A percentile compares a stretch with the other conserved stretches of the same genome.
phyloP scores from a whole-genome alignment of 1,284 basidiomycete genomes.

The Ustilago hordei region DNA sequence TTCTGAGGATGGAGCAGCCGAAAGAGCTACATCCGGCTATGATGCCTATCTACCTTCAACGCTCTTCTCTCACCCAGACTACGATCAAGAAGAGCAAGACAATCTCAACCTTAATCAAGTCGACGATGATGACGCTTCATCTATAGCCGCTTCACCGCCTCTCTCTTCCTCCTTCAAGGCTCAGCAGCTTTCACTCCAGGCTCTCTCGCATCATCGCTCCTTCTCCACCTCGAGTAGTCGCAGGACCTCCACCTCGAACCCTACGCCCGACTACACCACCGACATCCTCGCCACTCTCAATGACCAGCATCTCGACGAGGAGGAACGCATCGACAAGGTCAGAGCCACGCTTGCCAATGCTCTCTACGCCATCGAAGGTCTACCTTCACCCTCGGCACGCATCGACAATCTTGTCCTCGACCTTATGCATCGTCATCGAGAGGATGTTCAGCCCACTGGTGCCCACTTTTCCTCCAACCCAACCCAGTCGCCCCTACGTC shows the following conservation, averaged over 20 bases:
- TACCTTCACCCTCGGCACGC: conserved; percentile 45
- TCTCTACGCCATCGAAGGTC: conserved; percentile 50
- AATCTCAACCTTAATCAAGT: conserved; percentile 6
- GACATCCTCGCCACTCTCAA: conserved; percentile 55
- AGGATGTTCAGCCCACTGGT: conserved; percentile 56
- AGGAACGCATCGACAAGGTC: conserved; percentile 61
- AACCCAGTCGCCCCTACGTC: conserved; percentile 44
- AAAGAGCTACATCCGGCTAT: conserved; percentile 16
- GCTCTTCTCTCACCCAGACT: conserved; percentile 18
- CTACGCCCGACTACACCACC: conserved; percentile 22
- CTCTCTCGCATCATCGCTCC: conserved; percentile 38
- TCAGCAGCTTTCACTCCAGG: conserved; percentile 47
- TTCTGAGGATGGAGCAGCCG: conserved; percentile 45
- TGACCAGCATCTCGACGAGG: conserved; percentile 51
- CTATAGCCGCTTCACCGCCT: conserved; percentile 44
- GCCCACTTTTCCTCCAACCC: conserved; percentile 42
- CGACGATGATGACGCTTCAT: conserved; percentile 35
- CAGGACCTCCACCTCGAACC: conserved; percentile 34
- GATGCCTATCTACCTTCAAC: conserved; percentile 32
- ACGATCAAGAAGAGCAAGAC: conserved; percentile 1
- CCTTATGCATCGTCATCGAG: conserved; percentile 61
- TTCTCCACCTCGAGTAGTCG: conserved; percentile 39
- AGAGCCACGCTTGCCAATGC: conserved; percentile 46
- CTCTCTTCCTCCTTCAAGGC: conserved; percentile 54
- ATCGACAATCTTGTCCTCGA: conserved; percentile 61